Base-by-base conservation (phyloP, 495 filamentous ascomycete genomes). In the Aspergillus kassunensis region DNA sequence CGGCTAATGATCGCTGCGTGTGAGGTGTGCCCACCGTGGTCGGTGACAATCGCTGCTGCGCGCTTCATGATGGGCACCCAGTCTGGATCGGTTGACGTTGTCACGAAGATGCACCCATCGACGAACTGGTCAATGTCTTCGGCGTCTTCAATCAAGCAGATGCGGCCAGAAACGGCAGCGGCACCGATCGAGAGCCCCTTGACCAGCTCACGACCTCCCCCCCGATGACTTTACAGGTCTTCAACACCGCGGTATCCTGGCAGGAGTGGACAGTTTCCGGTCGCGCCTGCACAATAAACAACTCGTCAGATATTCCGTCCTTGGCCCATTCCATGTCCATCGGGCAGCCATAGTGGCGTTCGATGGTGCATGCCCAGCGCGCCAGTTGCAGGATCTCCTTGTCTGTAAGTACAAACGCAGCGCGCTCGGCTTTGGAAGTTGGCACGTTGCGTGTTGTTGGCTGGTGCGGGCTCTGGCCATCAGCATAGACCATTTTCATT, bases 241-340 rank as follows among this genome's bases (percentile, higher is more conserved):
- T 66, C 51, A 69, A 54, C 12, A 51, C 41, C 15, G 56, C 57
- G 21, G 40, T 19, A 41, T 67, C 60, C 5, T 33, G 53, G 10
- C 57, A 62, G 2, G 68, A 71, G 35, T 71, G 68, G 4, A 71
- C 68, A 0, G 68, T 71, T 31, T 71, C 68, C 2, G 68, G 64
- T 12, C 68, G 62, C 21, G 68, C 66, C 42, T 71, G 68, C 12
- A 71, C 68, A 41, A 71, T 62, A 33, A 67, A 71, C 25, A 71
- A 49, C 49, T 69, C 54, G 10, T 41, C 49, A 9, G 68, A 64
- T 16, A 59, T 34, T 18, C 68, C 68, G 33, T 71, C 68, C 47
- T 65, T 64, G 46, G 68, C 68, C 68, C 68, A 71, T 49, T 71
- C 68, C 43, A 71, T 67, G 30, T 71, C 68, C 68, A 71, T 69